Evolutionary conservation across 345 rosid genomes (phyloP).

Genomic region (Conringia planisiliqua): DNA sequence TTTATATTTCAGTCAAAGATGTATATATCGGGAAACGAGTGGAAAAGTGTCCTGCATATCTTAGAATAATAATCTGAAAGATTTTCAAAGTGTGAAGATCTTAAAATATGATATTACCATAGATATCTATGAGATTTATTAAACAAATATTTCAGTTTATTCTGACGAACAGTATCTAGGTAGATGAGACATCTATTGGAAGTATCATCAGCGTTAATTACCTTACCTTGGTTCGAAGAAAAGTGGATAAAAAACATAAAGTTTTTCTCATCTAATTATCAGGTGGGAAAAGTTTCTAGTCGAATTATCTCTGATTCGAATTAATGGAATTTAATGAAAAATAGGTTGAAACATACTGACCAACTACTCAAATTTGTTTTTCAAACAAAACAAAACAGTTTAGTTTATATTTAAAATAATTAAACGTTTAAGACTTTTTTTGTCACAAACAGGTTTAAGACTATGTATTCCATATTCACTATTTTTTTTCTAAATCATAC

Average conservation of each 20-base stretch:
- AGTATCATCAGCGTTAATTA: background rate
- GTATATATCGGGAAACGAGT: constrained; percentile 23
- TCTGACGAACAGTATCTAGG: background rate
- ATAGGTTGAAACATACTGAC: background rate
- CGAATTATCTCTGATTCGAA: background rate
- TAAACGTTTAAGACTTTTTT: no score
- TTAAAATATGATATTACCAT: background rate
- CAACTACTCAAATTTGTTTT: background rate
- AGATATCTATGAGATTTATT: background rate
- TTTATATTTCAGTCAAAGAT: constrained; percentile 18
- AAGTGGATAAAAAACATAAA: background rate
- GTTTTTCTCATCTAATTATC: background rate
- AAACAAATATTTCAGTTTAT: background rate
- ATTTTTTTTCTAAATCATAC: background rate
- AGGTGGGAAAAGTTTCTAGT: background rate
- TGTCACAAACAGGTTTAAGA: background rate
- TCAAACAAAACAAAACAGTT: background rate
- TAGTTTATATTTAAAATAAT: background rate
- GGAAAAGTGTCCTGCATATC: constrained; percentile 3
- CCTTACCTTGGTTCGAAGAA: constrained; percentile 8
- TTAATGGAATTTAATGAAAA: background rate
- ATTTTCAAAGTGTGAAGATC: background rate
- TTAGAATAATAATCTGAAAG: constrained; percentile 4
- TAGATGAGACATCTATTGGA: constrained; percentile 1
- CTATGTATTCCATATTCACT: background rate